Evolutionary conservation across 1,284 basidiomycete species (phyloP), one percentile per base, ranked within the genome.

Genomic region (Ustilago cynodontis): DNA sequence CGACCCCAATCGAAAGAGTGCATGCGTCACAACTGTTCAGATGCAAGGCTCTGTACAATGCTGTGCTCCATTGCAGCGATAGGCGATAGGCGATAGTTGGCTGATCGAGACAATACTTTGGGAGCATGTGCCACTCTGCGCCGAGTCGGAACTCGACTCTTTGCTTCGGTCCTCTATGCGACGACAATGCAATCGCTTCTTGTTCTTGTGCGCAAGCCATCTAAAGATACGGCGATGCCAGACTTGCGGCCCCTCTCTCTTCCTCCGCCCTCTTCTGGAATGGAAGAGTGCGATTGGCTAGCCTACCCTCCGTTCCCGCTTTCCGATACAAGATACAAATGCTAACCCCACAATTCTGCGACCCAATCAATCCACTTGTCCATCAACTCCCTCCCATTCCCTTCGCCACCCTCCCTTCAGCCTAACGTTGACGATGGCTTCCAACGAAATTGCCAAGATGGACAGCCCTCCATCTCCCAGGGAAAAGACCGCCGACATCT

Each of bases 401-500:
- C 33, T 1, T 47, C 28, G 20, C 35, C 4, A 3, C 43, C 24
- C 35, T 1, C 20, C 24, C 37, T 26, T 51, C 37, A 22, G 22
- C 41, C 37, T 37, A 29, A 1, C 18, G 7, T 47, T 13, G 14
- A 64, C 22, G n/a, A 64, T 16, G 33, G n/a, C 54, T 11, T 55
- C 33, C 2, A 18, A 63, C 11, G 53, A 41, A 9, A 26, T 51
- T 37, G 24, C 33, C 31, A 64, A 64, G 22, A 45, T 51, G 54
- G 43, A 13, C 29, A 55, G 22, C 1, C 43, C 60, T 1, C 49
- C 61, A 13, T 57, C 61, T 35, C 61, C 51, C 14, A 64, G 47
- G 54, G 61, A 64, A 26, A 64, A 64, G 28, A 4, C 10, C 24
- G 20, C 45, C 1, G 31, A 49, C 8, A 18, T 26, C 22, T 56